Evolutionary conservation across 148 eudicot species (phyloP).

Genomic region (Spergularia bocconei): DNA sequence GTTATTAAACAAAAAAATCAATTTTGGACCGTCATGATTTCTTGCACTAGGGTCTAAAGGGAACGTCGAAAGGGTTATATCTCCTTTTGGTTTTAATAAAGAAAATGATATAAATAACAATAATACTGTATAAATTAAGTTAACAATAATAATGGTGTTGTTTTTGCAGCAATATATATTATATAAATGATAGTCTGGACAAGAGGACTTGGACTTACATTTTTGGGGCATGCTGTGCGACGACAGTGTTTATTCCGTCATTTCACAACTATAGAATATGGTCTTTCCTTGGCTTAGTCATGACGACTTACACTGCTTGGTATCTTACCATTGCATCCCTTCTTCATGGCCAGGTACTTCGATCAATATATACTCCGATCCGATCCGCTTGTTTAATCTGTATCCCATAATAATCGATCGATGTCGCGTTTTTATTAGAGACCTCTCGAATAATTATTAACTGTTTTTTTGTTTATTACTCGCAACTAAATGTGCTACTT

Average conservation of each 20-base stretch:
- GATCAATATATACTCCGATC: no score
- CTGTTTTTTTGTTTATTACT: no score
- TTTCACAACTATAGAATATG: conserved; percentile 91
- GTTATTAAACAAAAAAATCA: neutral
- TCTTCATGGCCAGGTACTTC: conserved; percentile 76
- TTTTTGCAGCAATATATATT: conserved; percentile 80
- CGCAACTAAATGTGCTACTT: no score
- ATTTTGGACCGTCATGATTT: conserved; percentile 5
- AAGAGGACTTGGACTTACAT: conserved; percentile 97
- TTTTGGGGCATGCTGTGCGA: conserved; percentile 94
- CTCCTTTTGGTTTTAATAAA: neutral
- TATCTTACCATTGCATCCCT: conserved; percentile 83
- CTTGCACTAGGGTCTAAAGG: conserved; percentile 1
- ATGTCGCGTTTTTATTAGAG: no score
- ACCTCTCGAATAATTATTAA: no score
- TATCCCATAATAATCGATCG: neutral
- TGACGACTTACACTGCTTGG: conserved; percentile 98
- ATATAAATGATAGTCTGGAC: conserved; percentile 89
- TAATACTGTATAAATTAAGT: no score
- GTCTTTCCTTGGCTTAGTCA: conserved; percentile 77
- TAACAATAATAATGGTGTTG: no score
- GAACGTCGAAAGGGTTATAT: neutral
- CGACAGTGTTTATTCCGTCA: conserved; percentile 85
- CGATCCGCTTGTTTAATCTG: neutral
- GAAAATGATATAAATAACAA: neutral